Percentiles rank a stretch among this genome's conserved stretches.
Evolutionary conservation across 2,329 filamentous ascomycete genomes (phyloP).

Genomic region (Neurospora crassa): DNA sequence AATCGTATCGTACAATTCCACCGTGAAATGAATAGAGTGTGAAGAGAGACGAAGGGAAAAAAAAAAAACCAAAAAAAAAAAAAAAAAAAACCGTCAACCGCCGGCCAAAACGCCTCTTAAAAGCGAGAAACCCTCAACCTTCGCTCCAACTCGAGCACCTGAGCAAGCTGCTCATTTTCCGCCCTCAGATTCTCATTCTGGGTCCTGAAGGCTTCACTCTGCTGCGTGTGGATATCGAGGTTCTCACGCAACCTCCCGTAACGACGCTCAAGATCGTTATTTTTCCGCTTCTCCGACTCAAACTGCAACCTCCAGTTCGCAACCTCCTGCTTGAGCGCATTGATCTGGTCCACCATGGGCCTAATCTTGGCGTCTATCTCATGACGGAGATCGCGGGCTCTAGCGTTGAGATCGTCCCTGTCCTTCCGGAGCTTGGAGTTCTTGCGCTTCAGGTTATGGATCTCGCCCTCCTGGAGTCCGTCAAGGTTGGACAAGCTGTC

Average conservation of each 20-base stretch:
- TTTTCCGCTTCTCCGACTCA: slow-evolving; percentile 12
- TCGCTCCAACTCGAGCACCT: background rate
- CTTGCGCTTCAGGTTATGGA: slow-evolving; percentile 25
- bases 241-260: slow-evolving; percentile 15
- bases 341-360: slow-evolving; percentile 18
- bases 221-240: slow-evolving; percentile 18
- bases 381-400: slow-evolving; percentile 27
- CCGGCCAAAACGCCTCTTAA: background rate
- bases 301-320: slow-evolving; percentile 14
- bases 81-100: too few relatives aligned
- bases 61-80: too few relatives aligned
- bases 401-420: slow-evolving; percentile 23
- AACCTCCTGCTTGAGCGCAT: slow-evolving; percentile 25
- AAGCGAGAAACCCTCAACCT: background rate
- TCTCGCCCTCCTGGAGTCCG: slow-evolving; percentile 22
- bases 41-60: background rate
- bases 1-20: background rate
- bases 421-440: slow-evolving; percentile 28
- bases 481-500: slow-evolving; percentile 25
- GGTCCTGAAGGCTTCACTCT: slow-evolving; percentile 21
- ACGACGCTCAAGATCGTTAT: slow-evolving; percentile 20
- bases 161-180: background rate
- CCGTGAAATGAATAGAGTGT: background rate
- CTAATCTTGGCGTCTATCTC: slow-evolving; percentile 17
- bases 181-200: slow-evolving; percentile 2